Percentiles rank a stretch among this genome's conserved stretches.
These are phyloP conservation scores for Tetrapisispora iriomotensis DNA, from an alignment of 805 yeast species.

Conservation along the genomic window DNA sequence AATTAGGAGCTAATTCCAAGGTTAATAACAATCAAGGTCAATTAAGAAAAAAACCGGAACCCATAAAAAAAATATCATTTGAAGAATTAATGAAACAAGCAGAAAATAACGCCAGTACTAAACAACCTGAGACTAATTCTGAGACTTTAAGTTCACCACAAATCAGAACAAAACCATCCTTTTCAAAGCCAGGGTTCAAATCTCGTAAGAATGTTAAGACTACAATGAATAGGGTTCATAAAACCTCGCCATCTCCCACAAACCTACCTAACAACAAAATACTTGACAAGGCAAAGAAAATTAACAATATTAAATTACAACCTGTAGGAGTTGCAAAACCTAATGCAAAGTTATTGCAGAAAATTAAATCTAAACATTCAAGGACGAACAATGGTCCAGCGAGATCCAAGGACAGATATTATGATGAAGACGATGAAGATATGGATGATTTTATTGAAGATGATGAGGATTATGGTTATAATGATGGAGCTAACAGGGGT, in stretches of 20 bases:
- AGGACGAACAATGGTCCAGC: slow-evolving; percentile 2
- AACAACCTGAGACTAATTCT: slow-evolving; percentile 3
- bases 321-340: slow-evolving; percentile 41
- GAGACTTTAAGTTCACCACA: slow-evolving; percentile 9
- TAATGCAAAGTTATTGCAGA: slow-evolving; percentile 42
- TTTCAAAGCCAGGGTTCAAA: slow-evolving; percentile 4
- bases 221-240: not conserved
- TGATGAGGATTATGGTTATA: slow-evolving; percentile 40
- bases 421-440: slow-evolving; percentile 14
- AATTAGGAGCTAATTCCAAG: slow-evolving; percentile 5
- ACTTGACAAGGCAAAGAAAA: not conserved
- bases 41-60: slow-evolving; percentile 10
- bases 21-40: not conserved
- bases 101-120: slow-evolving; percentile 29
- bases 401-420: not conserved
- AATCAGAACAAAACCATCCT: not conserved
- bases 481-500: slow-evolving; percentile 47
- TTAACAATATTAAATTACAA: slow-evolving; percentile 5
- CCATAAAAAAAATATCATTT: slow-evolving; percentile 39
- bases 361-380: slow-evolving; percentile 27
- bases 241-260: no score
- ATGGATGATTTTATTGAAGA: slow-evolving; percentile 27
- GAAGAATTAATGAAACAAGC: slow-evolving; percentile 52
- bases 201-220: not conserved
- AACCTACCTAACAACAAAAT: no score